phyloP scores from a whole-genome alignment of 1,284 basidiomycete species.

The Wallemia hederae region DNA sequence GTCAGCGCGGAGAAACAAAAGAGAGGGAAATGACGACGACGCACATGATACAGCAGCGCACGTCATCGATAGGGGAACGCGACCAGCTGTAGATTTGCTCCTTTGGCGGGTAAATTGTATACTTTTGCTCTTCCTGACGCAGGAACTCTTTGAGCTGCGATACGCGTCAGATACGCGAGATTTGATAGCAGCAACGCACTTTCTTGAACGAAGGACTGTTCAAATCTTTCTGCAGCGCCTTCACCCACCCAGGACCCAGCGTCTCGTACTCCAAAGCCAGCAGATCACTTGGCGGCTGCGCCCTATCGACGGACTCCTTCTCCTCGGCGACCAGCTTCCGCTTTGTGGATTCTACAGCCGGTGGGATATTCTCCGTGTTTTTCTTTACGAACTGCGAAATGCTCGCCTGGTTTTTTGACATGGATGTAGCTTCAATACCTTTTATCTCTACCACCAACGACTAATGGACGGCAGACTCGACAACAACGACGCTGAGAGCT shows the following conservation, averaged over 20 bases:
- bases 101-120: conserved; percentile 1
- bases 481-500: neutral
- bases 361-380: neutral
- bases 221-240: conserved; percentile 9
- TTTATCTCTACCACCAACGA: neutral
- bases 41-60: neutral
- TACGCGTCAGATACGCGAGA: neutral
- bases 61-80: conserved; percentile 11
- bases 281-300: neutral
- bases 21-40: neutral
- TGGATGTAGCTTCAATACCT: neutral
- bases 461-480: neutral
- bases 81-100: conserved; percentile 14
- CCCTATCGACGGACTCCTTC: neutral
- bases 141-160: neutral
- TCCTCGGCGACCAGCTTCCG: neutral
- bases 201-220: conserved; percentile 9
- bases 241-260: conserved; percentile 11
- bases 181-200: conserved; percentile 1
- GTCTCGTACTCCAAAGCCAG: conserved; percentile 11
- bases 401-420: neutral
- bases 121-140: neutral
- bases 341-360: neutral
- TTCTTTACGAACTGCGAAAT: neutral
- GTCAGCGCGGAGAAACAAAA: conserved; percentile 9